Conservation (phyloP, 2,329 filamentous ascomycete genomes). For the Immersiporthe knoxdaviesiana region DNA sequence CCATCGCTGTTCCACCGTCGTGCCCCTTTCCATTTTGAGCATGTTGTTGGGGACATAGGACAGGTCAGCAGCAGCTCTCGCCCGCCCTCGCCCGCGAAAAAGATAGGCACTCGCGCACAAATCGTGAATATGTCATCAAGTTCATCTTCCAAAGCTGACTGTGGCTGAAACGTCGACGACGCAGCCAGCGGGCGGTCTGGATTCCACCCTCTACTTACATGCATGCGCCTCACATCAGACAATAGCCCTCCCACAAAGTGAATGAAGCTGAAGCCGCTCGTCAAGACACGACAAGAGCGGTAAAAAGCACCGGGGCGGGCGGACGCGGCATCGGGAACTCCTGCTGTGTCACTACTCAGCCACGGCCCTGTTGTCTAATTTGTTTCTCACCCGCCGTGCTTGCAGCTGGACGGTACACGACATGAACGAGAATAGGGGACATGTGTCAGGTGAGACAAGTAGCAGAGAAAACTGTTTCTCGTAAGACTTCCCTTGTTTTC, state of each 20-base stretch:
- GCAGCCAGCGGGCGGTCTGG: background rate
- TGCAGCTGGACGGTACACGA: background rate
- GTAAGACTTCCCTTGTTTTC: background rate
- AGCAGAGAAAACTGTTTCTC: background rate
- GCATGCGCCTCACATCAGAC: background rate
- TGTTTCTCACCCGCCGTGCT: background rate
- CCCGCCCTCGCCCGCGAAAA: background rate
- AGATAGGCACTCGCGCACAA: background rate
- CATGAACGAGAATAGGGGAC: background rate
- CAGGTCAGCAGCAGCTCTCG: background rate
- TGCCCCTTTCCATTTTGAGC: background rate
- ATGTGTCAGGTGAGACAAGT: background rate
- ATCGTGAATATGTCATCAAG: background rate
- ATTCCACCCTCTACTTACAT: background rate
- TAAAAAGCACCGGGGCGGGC: background rate
- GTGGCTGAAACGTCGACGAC: background rate
- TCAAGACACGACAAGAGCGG: background rate
- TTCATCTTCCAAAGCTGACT: background rate
- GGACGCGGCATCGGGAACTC: background rate
- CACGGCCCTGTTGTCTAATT: background rate
- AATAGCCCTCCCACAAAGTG: background rate
- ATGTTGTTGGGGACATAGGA: background rate
- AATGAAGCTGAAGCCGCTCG: background rate
- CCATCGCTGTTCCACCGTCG: background rate
- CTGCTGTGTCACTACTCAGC: conserved; percentile 5